A percentile compares a stretch with the other conserved stretches of the same genome.
Conservation (phyloP, 2,329 filamentous ascomycete genomes). For the Rutstroemia sp. region DNA sequence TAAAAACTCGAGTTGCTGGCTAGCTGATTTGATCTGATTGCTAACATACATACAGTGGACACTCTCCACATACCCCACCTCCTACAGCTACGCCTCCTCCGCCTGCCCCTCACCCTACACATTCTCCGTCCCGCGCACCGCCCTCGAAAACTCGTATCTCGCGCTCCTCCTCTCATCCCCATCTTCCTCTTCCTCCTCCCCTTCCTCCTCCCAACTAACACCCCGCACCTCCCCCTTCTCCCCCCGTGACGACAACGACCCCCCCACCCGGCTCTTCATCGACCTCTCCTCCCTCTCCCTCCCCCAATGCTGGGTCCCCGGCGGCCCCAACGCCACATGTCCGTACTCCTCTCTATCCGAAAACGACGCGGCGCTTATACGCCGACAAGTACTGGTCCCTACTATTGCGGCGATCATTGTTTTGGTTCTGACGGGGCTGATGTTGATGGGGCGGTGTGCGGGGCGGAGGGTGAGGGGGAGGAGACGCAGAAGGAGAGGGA, state of each 20-base stretch:
- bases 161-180: slow-evolving; percentile 22
- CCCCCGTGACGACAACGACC: slow-evolving; percentile 14
- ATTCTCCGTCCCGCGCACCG: slow-evolving; percentile 52
- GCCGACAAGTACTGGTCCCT: slow-evolving; percentile 41
- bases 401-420: slow-evolving; percentile 56
- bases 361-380: slow-evolving; percentile 33
- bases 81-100: slow-evolving; percentile 37
- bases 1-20: not conserved
- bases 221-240: not conserved
- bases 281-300: slow-evolving; percentile 54
- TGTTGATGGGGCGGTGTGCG: slow-evolving; percentile 57
- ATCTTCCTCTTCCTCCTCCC: not conserved
- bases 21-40: not conserved
- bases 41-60: slow-evolving; percentile 35
- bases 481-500: slow-evolving; percentile 41
- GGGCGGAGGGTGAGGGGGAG: slow-evolving; percentile 46
- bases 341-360: slow-evolving; percentile 37
- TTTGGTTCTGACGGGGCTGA: slow-evolving; percentile 51
- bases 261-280: slow-evolving; percentile 41
- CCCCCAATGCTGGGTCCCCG: slow-evolving; percentile 52
- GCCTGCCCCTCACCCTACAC: slow-evolving; percentile 41
- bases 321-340: slow-evolving; percentile 47
- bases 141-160: slow-evolving; percentile 56
- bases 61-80: slow-evolving; percentile 35
- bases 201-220: not conserved